Evolutionary conservation across 129 eudicot species (phyloP), one percentile per base, ranked within the genome.

Genomic region (Flaveria linearis): DNA sequence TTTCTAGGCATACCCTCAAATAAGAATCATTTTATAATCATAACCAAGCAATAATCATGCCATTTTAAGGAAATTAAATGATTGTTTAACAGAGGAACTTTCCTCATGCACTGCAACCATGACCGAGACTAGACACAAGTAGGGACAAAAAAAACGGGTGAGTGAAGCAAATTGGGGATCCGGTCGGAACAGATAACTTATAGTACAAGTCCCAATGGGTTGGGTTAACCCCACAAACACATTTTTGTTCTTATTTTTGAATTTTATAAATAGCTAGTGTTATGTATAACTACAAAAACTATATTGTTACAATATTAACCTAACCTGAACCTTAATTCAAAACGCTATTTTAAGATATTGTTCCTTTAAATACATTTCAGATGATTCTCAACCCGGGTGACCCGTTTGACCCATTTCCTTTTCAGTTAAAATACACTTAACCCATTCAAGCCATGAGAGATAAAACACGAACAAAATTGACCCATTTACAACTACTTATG

Each of bases 21-120:
- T 25, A 30, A 50, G 33, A 20, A 26, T 9, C 14, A 46, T 3
- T 4, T 46, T 53, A 23, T 63, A 70, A 58, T 25, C 16, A 23
- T 70, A 45, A 74, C 33, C 23, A 61, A 26, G 50, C 70, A 14
- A 10, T 60, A 74, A 25, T 74, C 78, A 55, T 73, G 77, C 23
- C 49, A 11, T 11, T 2, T 6, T 68, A 49, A 43, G 3, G 10
- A 41, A 68, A 18, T n/a, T 11, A 68, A 23, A 68, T 41, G 52
- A 68, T 41, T 39, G 68, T 4, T 33, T 22, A 17, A 73, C 65
- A 55, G 41, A 39, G 68, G 77, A 73, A 58, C 78, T 23, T 39
- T 57, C 20, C 77, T 56, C 53, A 20, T 72, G 73, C 55, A 11
- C 73, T 20, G 55, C 18, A 41, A 72, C 51, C 77, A 41, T 5